These are phyloP conservation scores for Brassica hybrid DNA, from an alignment of 441 rosid species.

Conservation along the genomic window DNA sequence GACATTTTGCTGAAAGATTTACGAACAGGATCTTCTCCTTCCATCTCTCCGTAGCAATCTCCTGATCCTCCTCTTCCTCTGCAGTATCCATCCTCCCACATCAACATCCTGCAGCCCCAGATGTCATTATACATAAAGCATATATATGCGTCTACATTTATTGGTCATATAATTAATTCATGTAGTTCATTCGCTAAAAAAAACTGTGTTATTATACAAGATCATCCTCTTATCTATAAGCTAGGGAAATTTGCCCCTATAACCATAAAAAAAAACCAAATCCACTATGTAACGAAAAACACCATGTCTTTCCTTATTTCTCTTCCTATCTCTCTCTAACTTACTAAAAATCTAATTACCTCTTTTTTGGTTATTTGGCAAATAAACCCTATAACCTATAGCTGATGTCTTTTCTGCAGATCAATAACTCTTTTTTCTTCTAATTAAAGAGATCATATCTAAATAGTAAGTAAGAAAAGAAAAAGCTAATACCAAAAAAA, in stretches of 20 bases:
- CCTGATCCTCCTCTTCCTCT: conserved; percentile 70
- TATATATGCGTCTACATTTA: not conserved
- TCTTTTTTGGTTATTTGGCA: no score
- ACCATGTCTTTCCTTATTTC: no score
- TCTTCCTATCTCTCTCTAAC: no score
- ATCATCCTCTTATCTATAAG: not conserved
- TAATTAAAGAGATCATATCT: not conserved
- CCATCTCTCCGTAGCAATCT: conserved; percentile 83
- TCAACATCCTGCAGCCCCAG: conserved; percentile 73
- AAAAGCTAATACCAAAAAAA: not conserved
- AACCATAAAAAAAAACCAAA: no score
- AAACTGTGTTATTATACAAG: not conserved
- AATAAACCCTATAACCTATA: not conserved
- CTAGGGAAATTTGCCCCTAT: no score
- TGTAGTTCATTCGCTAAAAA: no score
- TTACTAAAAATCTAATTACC: no score
- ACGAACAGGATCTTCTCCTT: conserved; percentile 91
- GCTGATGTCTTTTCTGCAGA: conserved; percentile 5
- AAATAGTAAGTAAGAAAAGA: no score
- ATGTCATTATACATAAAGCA: conserved; percentile 22
- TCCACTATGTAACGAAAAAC: no score
- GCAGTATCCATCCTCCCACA: conserved; percentile 99
- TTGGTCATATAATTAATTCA: no score
- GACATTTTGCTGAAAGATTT: conserved; percentile 99
- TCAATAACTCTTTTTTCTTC: not conserved